Percentiles rank a stretch among this genome's conserved stretches.
Conservation (phyloP, 345 rosid species). For the Aurinia saxatilis region DNA sequence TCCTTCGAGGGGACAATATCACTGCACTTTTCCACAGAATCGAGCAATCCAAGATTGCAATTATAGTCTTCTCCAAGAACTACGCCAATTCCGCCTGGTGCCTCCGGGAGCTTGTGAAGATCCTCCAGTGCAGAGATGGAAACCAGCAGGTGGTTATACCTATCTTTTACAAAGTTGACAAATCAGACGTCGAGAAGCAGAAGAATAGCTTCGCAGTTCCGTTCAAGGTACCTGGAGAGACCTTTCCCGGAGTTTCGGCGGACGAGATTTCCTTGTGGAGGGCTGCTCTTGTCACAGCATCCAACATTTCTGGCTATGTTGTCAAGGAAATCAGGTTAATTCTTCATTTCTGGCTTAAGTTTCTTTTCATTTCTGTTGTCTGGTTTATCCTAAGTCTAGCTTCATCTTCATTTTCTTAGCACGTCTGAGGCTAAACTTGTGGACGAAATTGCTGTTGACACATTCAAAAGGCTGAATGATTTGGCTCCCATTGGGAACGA, state of each 20-base stretch:
- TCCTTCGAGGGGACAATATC: slow-evolving; percentile 19
- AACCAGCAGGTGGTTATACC: slow-evolving; percentile 23
- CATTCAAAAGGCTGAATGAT: slow-evolving; percentile 27
- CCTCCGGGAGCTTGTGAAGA: slow-evolving; percentile 27
- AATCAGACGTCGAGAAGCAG: slow-evolving; percentile 12
- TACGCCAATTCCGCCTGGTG: slow-evolving; percentile 25
- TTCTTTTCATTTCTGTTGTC: background rate
- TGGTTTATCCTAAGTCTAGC: background rate
- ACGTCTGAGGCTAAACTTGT: slow-evolving; percentile 28
- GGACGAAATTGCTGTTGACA: slow-evolving; percentile 21
- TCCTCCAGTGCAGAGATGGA: slow-evolving; percentile 14
- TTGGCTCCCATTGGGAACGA: background rate
- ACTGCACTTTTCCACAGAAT: slow-evolving; percentile 21
- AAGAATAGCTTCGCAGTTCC: slow-evolving; percentile 13
- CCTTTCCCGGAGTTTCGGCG: background rate
- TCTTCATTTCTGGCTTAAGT: background rate
- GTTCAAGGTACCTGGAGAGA: background rate
- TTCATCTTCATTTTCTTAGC: slow-evolving; percentile 6
- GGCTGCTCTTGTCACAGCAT: slow-evolving; percentile 17
- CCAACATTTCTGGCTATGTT: slow-evolving; percentile 11
- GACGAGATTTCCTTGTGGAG: slow-evolving; percentile 14
- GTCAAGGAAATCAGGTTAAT: slow-evolving; percentile 12
- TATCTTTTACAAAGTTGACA: slow-evolving; percentile 22
- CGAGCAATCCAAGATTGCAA: slow-evolving; percentile 16
- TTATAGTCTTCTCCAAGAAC: slow-evolving; percentile 21